Percentiles rank a stretch among this genome's conserved stretches.
These are phyloP conservation scores for Periconia digitata DNA, from an alignment of 2,329 filamentous ascomycete species.

Conservation along the genomic window DNA sequence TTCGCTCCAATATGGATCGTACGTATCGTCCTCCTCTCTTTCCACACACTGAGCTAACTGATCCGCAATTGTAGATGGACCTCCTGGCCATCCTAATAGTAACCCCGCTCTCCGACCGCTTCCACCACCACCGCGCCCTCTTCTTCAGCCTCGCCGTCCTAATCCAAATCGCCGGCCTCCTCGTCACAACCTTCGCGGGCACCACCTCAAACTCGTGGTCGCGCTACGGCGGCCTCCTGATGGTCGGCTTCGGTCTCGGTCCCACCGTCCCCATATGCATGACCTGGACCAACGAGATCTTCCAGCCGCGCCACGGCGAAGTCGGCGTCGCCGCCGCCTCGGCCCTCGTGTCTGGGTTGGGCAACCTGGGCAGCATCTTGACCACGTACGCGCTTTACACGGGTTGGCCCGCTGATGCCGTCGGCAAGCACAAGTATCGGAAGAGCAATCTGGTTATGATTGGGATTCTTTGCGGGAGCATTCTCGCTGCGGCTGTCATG, in stretches of 20 bases:
- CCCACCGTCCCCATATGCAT: slow-evolving; percentile 92
- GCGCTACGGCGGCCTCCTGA: slow-evolving; percentile 82
- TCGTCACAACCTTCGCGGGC: slow-evolving; percentile 75
- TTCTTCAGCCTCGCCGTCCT: slow-evolving; percentile 78
- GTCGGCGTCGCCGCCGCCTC: slow-evolving; percentile 86
- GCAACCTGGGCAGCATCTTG: slow-evolving; percentile 81
- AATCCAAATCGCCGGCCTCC: slow-evolving; percentile 79
- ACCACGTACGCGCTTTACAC: slow-evolving; percentile 89
- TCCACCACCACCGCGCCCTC: slow-evolving; percentile 74
- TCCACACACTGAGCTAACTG: neutral
- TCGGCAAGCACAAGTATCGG: slow-evolving; percentile 70
- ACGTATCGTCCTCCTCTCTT: slow-evolving; percentile 46
- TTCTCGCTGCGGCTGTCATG: slow-evolving; percentile 71
- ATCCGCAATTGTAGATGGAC: slow-evolving; percentile 64
- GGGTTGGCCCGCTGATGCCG: slow-evolving; percentile 76
- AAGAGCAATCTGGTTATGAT: slow-evolving; percentile 88
- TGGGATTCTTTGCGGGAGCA: slow-evolving; percentile 77
- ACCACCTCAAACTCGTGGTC: slow-evolving; percentile 73
- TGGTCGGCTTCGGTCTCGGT: slow-evolving; percentile 87
- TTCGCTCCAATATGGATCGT: slow-evolving; percentile 93
- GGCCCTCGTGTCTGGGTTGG: slow-evolving; percentile 82
- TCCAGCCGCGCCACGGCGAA: slow-evolving; percentile 85
- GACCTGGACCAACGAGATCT: slow-evolving; percentile 90
- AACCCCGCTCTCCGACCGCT: slow-evolving; percentile 83
- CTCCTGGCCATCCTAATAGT: slow-evolving; percentile 82